Evolutionary conservation across 192 early-diverging fungal species (phyloP).

Genomic region (Coemansia reversa): DNA sequence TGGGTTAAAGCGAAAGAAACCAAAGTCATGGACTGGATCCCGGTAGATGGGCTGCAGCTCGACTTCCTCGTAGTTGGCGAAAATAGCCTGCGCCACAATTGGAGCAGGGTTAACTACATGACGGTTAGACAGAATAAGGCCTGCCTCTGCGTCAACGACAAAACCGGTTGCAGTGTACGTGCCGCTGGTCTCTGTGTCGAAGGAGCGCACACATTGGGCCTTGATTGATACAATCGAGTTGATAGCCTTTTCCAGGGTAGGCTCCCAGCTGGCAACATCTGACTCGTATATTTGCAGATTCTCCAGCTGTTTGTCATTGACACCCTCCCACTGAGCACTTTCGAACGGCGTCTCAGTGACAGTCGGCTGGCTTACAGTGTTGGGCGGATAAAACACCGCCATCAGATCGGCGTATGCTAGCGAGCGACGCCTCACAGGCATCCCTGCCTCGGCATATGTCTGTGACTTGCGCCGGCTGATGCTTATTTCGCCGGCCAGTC

Average conservation of each 20-base stretch:
- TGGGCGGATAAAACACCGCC: constrained; percentile 54
- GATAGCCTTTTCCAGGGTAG: constrained; percentile 68
- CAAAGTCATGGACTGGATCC: constrained; percentile 83
- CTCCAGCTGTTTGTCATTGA: constrained; percentile 3
- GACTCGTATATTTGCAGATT: neutral
- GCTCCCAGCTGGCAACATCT: constrained; percentile 60
- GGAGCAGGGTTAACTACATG: constrained; percentile 78
- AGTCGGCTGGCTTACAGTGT: constrained; percentile 41
- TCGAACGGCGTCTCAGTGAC: constrained; percentile 49
- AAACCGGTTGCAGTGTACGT: constrained; percentile 72
- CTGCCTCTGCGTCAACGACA: constrained; percentile 69
- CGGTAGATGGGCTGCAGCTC: constrained; percentile 71
- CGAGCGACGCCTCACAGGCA: constrained; percentile 28
- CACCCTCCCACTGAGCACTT: constrained; percentile 15
- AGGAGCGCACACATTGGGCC: constrained; percentile 72
- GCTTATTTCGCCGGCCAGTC: constrained; percentile 6
- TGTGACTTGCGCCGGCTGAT: constrained; percentile 18
- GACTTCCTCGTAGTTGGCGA: constrained; percentile 79
- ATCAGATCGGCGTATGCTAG: constrained; percentile 49
- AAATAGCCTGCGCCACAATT: constrained; percentile 66
- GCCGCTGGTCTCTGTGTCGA: constrained; percentile 77
- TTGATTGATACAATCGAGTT: constrained; percentile 78
- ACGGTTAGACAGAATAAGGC: constrained; percentile 74
- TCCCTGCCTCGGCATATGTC: constrained; percentile 30
- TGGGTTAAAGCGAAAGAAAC: constrained; percentile 73